phyloP scores from a whole-genome alignment of 164 flowering plant species.

The Aristolochia californica region DNA sequence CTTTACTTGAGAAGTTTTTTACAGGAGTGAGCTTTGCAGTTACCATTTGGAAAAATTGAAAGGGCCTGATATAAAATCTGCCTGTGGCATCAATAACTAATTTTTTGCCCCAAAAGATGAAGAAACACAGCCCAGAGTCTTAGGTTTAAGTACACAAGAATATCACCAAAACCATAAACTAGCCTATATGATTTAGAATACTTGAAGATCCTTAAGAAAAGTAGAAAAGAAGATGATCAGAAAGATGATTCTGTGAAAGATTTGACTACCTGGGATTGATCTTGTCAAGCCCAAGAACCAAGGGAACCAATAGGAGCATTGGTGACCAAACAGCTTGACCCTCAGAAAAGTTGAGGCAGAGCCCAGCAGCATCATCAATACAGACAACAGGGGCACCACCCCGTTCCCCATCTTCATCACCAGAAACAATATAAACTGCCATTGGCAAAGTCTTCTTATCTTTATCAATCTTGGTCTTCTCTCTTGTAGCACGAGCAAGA shows the following conservation, averaged over 20 bases:
- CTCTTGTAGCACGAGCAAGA: slow-evolving; percentile 39
- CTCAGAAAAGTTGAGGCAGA: slow-evolving; percentile 48
- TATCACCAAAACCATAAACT: too few relatives aligned
- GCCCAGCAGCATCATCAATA: slow-evolving; percentile 54
- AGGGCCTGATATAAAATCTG: too few relatives aligned
- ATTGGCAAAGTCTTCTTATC: slow-evolving; percentile 37
- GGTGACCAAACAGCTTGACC: slow-evolving; percentile 66
- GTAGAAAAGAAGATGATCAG: too few relatives aligned
- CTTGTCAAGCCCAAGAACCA: slow-evolving; percentile 96
- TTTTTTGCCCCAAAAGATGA: too few relatives aligned
- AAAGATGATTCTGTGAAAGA: not conserved
- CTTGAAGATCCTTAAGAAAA: too few relatives aligned
- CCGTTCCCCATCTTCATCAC: slow-evolving; percentile 94
- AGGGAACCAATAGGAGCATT: slow-evolving; percentile 75
- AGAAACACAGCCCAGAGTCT: too few relatives aligned
- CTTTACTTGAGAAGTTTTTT: too few relatives aligned
- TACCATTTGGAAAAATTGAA: too few relatives aligned
- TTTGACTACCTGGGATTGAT: slow-evolving; percentile 70
- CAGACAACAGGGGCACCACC: slow-evolving; percentile 97
- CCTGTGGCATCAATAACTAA: too few relatives aligned
- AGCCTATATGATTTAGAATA: too few relatives aligned
- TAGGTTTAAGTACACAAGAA: too few relatives aligned
- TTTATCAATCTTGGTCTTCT: slow-evolving; percentile 17
- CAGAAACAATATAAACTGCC: slow-evolving; percentile 88
- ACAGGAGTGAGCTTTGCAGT: too few relatives aligned